These are phyloP conservation scores for Ilyonectria sp. DNA, from an alignment of 2,329 filamentous ascomycete genomes.

Conservation along the genomic window DNA sequence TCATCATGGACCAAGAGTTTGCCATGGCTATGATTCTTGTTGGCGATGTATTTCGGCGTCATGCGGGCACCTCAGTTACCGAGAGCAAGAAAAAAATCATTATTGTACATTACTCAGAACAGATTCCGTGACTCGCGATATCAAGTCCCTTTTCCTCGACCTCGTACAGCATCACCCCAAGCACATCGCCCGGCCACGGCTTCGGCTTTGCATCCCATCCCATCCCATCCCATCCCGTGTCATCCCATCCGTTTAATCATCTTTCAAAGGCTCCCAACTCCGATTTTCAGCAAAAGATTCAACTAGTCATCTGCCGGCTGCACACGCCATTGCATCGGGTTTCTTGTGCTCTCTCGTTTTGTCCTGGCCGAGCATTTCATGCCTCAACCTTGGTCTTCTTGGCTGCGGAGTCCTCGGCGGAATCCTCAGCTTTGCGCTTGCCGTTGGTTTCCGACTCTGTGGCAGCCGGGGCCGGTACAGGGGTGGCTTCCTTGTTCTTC, in stretches of 20 bases:
- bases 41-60: background rate
- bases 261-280: conserved; percentile 28
- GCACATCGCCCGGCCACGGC: conserved; percentile 15
- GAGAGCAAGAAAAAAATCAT: conserved; percentile 20
- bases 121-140: conserved; percentile 15
- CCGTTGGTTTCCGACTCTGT: conserved; percentile 56
- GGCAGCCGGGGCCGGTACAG: conserved; percentile 41
- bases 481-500: conserved; percentile 63
- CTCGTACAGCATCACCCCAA: conserved; percentile 28
- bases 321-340: background rate
- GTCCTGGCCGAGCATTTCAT: background rate
- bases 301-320: background rate
- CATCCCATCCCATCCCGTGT: conserved; percentile 10
- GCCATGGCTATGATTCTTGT: background rate
- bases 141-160: conserved; percentile 23
- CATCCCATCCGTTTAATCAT: conserved; percentile 13
- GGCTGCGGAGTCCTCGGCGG: conserved; percentile 46
- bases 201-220: conserved; percentile 22
- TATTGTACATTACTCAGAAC: conserved; percentile 26
- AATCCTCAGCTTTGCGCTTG: conserved; percentile 55
- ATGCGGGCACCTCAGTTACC: background rate
- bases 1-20: background rate
- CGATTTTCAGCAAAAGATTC: conserved; percentile 9
- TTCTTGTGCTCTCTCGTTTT: background rate
- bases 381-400: conserved; percentile 55